Evolutionary conservation across 768 basidiomycete genomes (phyloP), one percentile per base, ranked within the genome.

Genomic region (Gymnopilus dilepis): DNA sequence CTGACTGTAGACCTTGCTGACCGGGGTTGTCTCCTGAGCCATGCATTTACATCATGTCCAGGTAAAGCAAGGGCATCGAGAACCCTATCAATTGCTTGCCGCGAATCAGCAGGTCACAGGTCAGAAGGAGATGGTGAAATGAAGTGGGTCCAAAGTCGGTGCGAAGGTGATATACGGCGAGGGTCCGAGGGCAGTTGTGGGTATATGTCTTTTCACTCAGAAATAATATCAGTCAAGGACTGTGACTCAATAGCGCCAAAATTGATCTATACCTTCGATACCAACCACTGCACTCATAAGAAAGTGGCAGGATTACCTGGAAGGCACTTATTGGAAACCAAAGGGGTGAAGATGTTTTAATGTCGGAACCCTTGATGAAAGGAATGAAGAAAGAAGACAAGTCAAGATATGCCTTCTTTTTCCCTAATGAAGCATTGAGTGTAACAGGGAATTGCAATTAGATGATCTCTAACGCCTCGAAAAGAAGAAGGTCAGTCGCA

Each of bases 131-230:
- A 38, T n/a, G 19, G 37, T 11, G 37, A 54, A 54, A 54, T 54
- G 52, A 54, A 54, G 52, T 54, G 52, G 52, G 37, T 40, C 52
- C 52, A 54, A 19, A 54, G 37, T 40, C 15, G 37, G 24, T 22
- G 38, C 38, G 37, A 50, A 28, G 24, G 2, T 47, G 11, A 26
- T 24, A 24, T 24, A 26, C 21, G 41, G 24, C 13, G 6, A 15
- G 11, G 43, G 9, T 26, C 34, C 7, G 15, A 37, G 12, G 19
- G 24, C 24, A 26, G 43, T 24, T 4, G 11, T 13, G 24, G 3
- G 6, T 17, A 24, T 13, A 47, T 47, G 24, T 11, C 0, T 31
- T 7, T 50, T 50, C 31, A 15, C 28, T n/a, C 15, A 31, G 15
- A n/a, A 50, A 7, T 17, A 30, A 50, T 31, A 37, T 37, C 34